Base-by-base conservation (phyloP, 1,139 yeast genomes). In the Zygosaccharomyces sapae region DNA sequence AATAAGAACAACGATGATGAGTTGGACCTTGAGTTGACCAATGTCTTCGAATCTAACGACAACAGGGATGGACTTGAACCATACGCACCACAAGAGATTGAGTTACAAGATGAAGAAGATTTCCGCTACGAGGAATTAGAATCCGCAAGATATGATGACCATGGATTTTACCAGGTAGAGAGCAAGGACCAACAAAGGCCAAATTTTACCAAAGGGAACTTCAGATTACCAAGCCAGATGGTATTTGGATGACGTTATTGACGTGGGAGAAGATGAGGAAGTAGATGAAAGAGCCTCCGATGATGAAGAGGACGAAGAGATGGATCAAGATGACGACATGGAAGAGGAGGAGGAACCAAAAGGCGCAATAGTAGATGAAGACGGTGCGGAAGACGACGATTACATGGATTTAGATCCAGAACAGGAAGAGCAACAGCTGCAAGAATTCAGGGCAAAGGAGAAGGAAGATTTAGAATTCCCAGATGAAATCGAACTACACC, bases 221-320 rank as follows among this genome's bases (percentile, higher is more conserved):
- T 89, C 97, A 0, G 95, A 86, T 49, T 90, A 90, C 65, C 97
- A 92, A 70, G 87, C 96, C 5, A 80, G 87, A 63, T 92, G 98
- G 98, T 77, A 86, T 58, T 71, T 87, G 43, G 94, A 79, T 44
- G 83, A 81, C 47, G 81, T 76, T 53, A 79, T 82, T 25, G 77
- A 70, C 2, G 73, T 65, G 20, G 72, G 66, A 5, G 73, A 68
- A 6, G 73, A 66, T 6, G 75, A 72, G 7, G 74, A 75, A 5
- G 20, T 33, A 12, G 33, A 37, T 20, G 44, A 46, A 18, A 19
- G 38, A 18, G 9, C 8, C 8, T 30, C 44, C 7, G 79, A 72
- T 41, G 75, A 54, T 13, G n/a, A n/a, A n/a, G n/a, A n/a, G n/a
- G n/a, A n/a, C n/a, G 68, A 64, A 30, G 70, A 62, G 25, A 70